phyloP scores from a whole-genome alignment of 2,329 filamentous ascomycete genomes.

The Ascochyta fabae region DNA sequence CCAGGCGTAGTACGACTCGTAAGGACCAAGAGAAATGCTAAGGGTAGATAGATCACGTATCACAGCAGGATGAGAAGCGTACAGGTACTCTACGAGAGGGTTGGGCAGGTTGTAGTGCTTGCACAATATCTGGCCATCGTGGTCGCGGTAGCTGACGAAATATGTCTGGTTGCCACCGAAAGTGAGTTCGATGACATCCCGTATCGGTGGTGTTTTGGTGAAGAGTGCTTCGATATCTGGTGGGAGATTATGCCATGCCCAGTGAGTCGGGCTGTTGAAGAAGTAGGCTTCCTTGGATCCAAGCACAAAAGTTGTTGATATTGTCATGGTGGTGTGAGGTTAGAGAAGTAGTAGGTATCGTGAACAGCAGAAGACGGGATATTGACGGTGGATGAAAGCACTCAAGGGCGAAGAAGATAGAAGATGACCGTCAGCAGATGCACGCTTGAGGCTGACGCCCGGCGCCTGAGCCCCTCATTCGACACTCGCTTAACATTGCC shows the following conservation, averaged over 20 bases:
- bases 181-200: slow-evolving; percentile 37
- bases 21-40: slow-evolving; percentile 38
- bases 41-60: slow-evolving; percentile 37
- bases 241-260: slow-evolving; percentile 40
- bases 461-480: slow-evolving; percentile 16
- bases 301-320: slow-evolving; percentile 38
- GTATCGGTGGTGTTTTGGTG: slow-evolving; percentile 37
- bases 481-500: slow-evolving; percentile 23
- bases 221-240: slow-evolving; percentile 38
- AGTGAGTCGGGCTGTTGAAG: slow-evolving; percentile 44
- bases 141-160: slow-evolving; percentile 37
- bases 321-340: slow-evolving; percentile 27
- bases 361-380: background rate
- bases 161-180: slow-evolving; percentile 34
- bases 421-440: background rate
- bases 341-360: background rate
- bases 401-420: background rate
- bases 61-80: slow-evolving; percentile 32
- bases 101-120: slow-evolving; percentile 44
- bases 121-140: slow-evolving; percentile 21
- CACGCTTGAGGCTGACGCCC: background rate
- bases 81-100: slow-evolving; percentile 38
- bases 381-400: background rate
- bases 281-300: slow-evolving; percentile 40
- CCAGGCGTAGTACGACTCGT: slow-evolving; percentile 40